Evolutionary conservation across 495 filamentous ascomycete species (phyloP).

Genomic region (Aspergillus saccharolyticus): DNA sequence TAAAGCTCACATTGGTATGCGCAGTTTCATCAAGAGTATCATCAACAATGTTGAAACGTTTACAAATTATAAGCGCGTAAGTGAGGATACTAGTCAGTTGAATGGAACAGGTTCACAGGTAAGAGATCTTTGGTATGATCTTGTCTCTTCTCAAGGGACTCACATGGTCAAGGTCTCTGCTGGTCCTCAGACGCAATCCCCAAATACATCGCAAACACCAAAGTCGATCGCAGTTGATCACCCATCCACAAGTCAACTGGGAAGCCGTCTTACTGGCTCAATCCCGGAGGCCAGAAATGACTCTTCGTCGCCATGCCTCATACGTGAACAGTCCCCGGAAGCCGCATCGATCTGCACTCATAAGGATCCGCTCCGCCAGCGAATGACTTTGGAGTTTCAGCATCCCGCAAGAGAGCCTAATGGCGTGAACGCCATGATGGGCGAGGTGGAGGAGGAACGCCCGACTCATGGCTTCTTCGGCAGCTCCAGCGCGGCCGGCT

Average conservation of each 20-base stretch:
- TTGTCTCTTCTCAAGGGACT: background rate
- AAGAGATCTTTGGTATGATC: too few species aligned
- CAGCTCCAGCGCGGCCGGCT: constrained; percentile 34
- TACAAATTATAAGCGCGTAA: constrained; percentile 16
- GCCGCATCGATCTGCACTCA: background rate
- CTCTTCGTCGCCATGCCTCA: constrained; percentile 5
- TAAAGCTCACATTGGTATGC: too few species aligned
- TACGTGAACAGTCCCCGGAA: constrained; percentile 5
- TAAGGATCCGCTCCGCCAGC: background rate
- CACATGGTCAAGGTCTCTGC: background rate
- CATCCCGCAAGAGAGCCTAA: background rate
- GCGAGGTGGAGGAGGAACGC: constrained; percentile 31
- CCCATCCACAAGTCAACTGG: background rate
- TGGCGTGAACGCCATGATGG: constrained; percentile 40
- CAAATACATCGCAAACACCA: background rate
- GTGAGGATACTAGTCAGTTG: background rate
- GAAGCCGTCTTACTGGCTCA: background rate
- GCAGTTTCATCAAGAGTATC: too few species aligned
- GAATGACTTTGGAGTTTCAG: background rate
- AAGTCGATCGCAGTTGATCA: background rate
- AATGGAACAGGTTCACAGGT: constrained; percentile 14
- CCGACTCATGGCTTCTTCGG: constrained; percentile 34
- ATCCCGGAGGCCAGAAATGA: background rate
- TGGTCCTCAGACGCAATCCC: background rate
- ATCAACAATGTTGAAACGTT: constrained; percentile 18